These are phyloP conservation scores for Monosporascus cannonballus DNA, from an alignment of 2,329 filamentous ascomycete genomes.

Conservation along the genomic window DNA sequence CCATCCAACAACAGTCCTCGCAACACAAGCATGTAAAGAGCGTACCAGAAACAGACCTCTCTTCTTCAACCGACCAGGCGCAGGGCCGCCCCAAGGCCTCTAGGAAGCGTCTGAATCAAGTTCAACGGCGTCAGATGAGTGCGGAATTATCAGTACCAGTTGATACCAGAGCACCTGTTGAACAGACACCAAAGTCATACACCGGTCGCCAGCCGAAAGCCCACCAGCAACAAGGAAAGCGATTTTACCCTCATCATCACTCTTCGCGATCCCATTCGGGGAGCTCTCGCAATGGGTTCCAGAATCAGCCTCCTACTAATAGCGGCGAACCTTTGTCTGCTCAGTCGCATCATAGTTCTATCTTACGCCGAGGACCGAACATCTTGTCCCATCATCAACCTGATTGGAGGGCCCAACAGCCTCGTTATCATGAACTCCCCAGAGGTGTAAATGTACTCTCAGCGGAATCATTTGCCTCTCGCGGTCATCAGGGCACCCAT, in stretches of 20 bases:
- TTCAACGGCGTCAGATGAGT: conserved; percentile 57
- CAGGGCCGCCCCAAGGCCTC: conserved; percentile 21
- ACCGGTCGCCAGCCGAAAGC: conserved; percentile 25
- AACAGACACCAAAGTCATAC: conserved; percentile 23
- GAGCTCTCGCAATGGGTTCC: conserved; percentile 8
- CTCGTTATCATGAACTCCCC: conserved; percentile 6
- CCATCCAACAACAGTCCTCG: background rate
- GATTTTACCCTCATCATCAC: conserved; percentile 14
- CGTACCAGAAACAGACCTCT: background rate
- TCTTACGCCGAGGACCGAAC: conserved; percentile 8
- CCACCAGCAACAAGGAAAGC: conserved; percentile 14
- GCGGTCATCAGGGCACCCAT: conserved; percentile 16
- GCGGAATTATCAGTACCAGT: conserved; percentile 52
- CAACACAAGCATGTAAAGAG: background rate
- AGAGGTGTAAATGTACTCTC: conserved; percentile 16
- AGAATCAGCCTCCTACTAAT: conserved; percentile 7
- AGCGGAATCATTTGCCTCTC: conserved; percentile 18
- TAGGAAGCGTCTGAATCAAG: conserved; percentile 54
- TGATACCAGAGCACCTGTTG: conserved; percentile 32
- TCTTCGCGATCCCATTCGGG: conserved; percentile 26
- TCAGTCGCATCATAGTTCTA: conserved; percentile 9
- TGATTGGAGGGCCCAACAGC: conserved; percentile 18
- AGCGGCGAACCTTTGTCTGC: conserved; percentile 4
- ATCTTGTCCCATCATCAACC: conserved; percentile 10
- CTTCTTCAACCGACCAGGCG: background rate